Conservation (phyloP, 2,329 filamentous ascomycete species). For the Exserohilum turcica region DNA sequence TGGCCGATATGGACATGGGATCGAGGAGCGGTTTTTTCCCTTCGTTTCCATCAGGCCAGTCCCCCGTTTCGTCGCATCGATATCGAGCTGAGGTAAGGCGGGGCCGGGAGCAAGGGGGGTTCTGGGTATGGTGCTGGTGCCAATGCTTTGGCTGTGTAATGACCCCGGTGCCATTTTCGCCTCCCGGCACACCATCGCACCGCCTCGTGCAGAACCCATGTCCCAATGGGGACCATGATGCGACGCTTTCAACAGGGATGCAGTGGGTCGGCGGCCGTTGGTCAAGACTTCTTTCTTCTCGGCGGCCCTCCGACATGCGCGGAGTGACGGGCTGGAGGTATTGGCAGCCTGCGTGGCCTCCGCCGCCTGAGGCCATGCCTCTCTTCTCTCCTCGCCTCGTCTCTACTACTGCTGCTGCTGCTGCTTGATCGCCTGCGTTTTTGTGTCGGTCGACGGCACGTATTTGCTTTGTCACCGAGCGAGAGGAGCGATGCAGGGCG, state of each 20-base stretch:
- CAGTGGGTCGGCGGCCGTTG: conserved; percentile 15
- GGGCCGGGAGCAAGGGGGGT: conserved; percentile 6
- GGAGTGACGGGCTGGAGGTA: conserved; percentile 8
- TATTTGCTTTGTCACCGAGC: not conserved
- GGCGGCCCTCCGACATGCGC: conserved; percentile 11
- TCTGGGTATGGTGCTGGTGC: no score
- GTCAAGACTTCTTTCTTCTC: conserved; percentile 21
- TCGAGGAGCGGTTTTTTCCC: no score
- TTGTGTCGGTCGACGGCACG: no score
- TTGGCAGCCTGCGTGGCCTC: conserved; percentile 15
- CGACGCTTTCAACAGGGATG: conserved; percentile 20
- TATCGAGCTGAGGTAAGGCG: conserved; percentile 13
- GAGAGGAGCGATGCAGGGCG: conserved; percentile 9
- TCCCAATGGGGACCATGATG: conserved; percentile 19
- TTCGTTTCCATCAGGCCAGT: no score
- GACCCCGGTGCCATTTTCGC: not conserved
- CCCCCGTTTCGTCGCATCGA: no score
- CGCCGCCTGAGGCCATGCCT: conserved; percentile 1
- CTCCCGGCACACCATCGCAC: conserved; percentile 21
- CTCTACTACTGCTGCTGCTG: no score
- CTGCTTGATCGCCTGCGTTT: conserved; percentile 4
- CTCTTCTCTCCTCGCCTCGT: not conserved
- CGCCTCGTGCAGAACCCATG: conserved; percentile 4
- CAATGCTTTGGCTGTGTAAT: no score
- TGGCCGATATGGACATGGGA: no score